Conservation (phyloP, 768 basidiomycete species). For the Trametes villosa region DNA sequence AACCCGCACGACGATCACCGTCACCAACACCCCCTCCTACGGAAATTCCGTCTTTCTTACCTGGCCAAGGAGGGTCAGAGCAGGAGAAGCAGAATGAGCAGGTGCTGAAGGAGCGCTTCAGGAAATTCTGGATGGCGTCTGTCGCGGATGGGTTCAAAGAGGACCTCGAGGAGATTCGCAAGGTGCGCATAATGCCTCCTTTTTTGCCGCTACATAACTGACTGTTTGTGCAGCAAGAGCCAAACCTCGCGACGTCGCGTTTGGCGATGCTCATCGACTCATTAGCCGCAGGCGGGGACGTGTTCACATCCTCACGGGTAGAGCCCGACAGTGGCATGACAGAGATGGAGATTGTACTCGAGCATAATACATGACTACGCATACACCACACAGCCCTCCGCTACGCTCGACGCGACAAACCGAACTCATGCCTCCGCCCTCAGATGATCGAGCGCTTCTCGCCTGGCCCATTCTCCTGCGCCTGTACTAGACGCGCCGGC, state of each 20-base stretch:
- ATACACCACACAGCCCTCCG: not conserved
- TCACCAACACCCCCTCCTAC: slow-evolving; percentile 39
- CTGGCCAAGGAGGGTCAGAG: slow-evolving; percentile 34
- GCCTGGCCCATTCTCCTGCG: slow-evolving; percentile 63
- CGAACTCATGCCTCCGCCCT: not conserved
- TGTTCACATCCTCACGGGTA: slow-evolving; percentile 54
- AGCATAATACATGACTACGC: slow-evolving; percentile 27
- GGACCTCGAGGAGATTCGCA: slow-evolving; percentile 82
- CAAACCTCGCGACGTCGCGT: slow-evolving; percentile 67
- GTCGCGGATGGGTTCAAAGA: slow-evolving; percentile 82
- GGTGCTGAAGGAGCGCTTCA: slow-evolving; percentile 65
- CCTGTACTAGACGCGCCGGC: slow-evolving; percentile 41
- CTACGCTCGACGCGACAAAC: no score
- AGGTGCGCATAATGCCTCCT: slow-evolving; percentile 50
- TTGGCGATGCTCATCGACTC: slow-evolving; percentile 82
- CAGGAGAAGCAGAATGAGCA: slow-evolving; percentile 50
- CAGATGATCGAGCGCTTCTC: slow-evolving; percentile 35
- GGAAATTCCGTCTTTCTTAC: slow-evolving; percentile 62
- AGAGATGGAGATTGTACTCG: slow-evolving; percentile 80
- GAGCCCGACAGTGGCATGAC: slow-evolving; percentile 44
- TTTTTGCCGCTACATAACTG: not conserved
- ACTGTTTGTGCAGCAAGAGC: slow-evolving; percentile 48
- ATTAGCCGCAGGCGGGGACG: slow-evolving; percentile 75
- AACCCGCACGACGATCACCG: slow-evolving; percentile 30
- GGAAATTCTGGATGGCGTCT: slow-evolving; percentile 87